phyloP scores from a whole-genome alignment of 2,329 filamentous ascomycete genomes.

The Claviceps sp. region DNA sequence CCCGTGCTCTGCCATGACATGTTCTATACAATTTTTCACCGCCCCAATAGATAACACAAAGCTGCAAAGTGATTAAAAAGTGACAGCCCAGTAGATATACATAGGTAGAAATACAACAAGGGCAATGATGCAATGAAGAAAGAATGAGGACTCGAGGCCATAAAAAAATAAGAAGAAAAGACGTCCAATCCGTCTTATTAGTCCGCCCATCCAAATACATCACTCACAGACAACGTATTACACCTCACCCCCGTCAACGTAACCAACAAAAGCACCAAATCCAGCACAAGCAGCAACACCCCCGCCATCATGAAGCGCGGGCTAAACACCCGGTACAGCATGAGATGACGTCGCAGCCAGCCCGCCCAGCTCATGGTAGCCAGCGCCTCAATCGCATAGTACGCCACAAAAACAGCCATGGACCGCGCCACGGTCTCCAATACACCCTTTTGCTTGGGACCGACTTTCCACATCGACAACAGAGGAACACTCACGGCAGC shows the following conservation, averaged over 20 bases:
- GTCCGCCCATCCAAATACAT: constrained; percentile 75
- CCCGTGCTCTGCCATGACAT: no score
- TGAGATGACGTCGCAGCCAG: constrained; percentile 76
- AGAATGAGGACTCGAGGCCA: no score
- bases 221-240: constrained; percentile 65
- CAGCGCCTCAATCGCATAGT: constrained; percentile 70
- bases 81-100: no score
- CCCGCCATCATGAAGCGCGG: constrained; percentile 81
- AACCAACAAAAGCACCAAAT: constrained; percentile 58
- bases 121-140: no score
- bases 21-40: no score
- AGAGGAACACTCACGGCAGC: constrained; percentile 70
- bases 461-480: constrained; percentile 77
- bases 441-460: constrained; percentile 55
- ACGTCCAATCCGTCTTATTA: constrained; percentile 9
- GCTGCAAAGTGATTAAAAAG: no score
- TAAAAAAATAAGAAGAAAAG: neutral
- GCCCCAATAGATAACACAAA: no score
- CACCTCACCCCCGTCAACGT: constrained; percentile 61
- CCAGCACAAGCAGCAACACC: constrained; percentile 58
- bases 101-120: no score
- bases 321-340: constrained; percentile 90
- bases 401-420: constrained; percentile 62
- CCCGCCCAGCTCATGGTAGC: constrained; percentile 87
- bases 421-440: constrained; percentile 59